Evolutionary conservation across 495 filamentous ascomycete species (phyloP), one percentile per base, ranked within the genome.

Genomic region (Chaetomium fimeti): DNA sequence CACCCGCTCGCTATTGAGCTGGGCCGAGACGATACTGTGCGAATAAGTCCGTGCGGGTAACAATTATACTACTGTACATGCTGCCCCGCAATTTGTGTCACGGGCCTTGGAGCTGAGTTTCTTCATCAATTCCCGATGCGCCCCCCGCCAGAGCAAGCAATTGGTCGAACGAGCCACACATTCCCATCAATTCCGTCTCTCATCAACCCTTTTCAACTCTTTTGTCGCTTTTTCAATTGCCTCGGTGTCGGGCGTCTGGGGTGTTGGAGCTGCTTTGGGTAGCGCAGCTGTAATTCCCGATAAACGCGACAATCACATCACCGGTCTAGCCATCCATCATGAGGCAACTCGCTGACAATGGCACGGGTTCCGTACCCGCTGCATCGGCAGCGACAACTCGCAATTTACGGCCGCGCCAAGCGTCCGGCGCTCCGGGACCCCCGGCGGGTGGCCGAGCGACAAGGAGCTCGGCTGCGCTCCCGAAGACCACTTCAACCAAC

Each of bases 391-490:
- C 56, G 51, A 29, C 62, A 25, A 45, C 57, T n/a, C 66, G 69
- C 57, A 45, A 61, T 25, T 59, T 72, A 32, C 59, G 69, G 64
- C 69, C 68, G 45, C 72, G 72, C 69, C 72, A 62, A 70, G 62
- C 63, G 20, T 9, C 61, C 27, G 66, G 51, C 9, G 45, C n/a
- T 61, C 65, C 57, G 71, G 62, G 49, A 43, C 16, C 42, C 13
- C 51, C 67, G 63, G 42, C 61, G 28, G 61, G 63, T 43, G 64
- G 67, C 52, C 64, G 65, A 56, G 60, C 66, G 11, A 72, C 72
- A 13, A 64, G 69, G 59, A 68, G 71, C 61, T 61, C 55, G 16
- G 69, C 65, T 25, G 59, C 56, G 16, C 29, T 52, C 29, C 28
- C 48, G 25, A 27, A 8, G 27, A 29, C 64, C 40, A 29, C 32